A percentile compares a stretch with the other conserved stretches of the same genome.
Conservation (phyloP, 2,329 filamentous ascomycete genomes). For the Eurotiales sp. region DNA sequence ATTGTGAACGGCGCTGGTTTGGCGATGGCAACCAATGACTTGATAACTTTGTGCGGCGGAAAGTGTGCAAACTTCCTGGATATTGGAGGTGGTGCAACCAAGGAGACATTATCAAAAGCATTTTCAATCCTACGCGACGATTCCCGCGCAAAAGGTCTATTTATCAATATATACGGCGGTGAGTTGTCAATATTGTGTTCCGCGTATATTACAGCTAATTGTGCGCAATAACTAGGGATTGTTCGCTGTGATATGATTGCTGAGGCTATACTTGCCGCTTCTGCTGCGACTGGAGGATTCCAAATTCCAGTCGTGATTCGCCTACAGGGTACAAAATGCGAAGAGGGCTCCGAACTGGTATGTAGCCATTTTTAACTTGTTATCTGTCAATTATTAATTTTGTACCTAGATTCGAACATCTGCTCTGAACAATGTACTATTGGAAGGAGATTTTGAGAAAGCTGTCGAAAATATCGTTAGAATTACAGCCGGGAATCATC, state of each 20-base stretch:
- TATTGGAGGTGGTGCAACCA: constrained; percentile 29
- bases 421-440: constrained; percentile 31
- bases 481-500: constrained; percentile 19
- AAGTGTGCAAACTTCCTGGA: constrained; percentile 32
- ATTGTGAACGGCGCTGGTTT: constrained; percentile 34
- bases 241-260: constrained; percentile 52
- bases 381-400: neutral
- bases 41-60: constrained; percentile 25
- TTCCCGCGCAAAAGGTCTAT: constrained; percentile 32
- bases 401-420: constrained; percentile 32
- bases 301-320: constrained; percentile 45
- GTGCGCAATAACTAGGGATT: constrained; percentile 35
- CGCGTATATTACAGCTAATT: neutral
- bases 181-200: constrained; percentile 2
- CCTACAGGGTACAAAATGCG: constrained; percentile 48
- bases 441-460: constrained; percentile 40
- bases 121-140: constrained; percentile 27
- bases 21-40: constrained; percentile 34
- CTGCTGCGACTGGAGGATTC: constrained; percentile 34
- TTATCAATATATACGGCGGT: constrained; percentile 55
- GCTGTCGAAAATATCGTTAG: constrained; percentile 29
- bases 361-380: constrained; percentile 16
- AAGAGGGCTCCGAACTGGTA: constrained; percentile 40
- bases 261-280: constrained; percentile 46
- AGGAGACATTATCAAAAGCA: constrained; percentile 25